These are phyloP conservation scores for Suillus paluster DNA, from an alignment of 768 basidiomycete species.

Conservation along the genomic window DNA sequence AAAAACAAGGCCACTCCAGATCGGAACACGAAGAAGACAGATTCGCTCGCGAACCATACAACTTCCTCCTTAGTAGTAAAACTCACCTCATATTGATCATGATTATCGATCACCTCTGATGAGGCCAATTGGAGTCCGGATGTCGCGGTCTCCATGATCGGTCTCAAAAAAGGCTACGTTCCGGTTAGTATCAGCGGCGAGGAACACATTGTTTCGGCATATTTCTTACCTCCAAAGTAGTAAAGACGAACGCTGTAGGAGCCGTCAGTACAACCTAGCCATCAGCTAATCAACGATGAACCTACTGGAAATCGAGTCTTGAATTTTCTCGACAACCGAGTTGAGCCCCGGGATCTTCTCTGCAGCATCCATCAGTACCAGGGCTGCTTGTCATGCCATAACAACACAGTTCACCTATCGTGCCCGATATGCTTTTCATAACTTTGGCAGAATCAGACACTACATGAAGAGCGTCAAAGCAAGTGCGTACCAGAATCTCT, in stretches of 20 bases:
- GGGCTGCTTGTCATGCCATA: background rate
- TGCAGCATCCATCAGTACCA: conserved; percentile 21
- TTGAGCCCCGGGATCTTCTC: conserved; percentile 87
- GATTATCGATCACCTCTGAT: conserved; percentile 75
- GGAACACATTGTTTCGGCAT: background rate
- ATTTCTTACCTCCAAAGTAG: conserved; percentile 72
- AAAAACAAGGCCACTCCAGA: background rate
- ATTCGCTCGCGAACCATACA: background rate
- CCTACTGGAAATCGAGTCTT: conserved; percentile 69
- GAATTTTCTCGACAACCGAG: conserved; percentile 76
- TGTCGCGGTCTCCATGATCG: conserved; percentile 74
- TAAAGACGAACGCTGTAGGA: conserved; percentile 73
- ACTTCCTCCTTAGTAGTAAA: background rate
- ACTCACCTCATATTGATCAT: conserved; percentile 78
- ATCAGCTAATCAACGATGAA: conserved; percentile 1
- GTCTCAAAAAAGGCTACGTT: conserved; percentile 78
- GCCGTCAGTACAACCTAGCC: background rate
- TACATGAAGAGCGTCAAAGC: background rate
- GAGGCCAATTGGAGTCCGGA: conserved; percentile 63
- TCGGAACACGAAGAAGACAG: background rate
- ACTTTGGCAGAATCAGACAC: conserved; percentile 33
- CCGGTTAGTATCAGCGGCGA: background rate
- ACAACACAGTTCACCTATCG: conserved; percentile 55
- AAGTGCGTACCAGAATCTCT: conserved; percentile 67
- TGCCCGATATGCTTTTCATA: conserved; percentile 78